phyloP scores from a whole-genome alignment of 2,329 filamentous ascomycete species.

The Paraphaeosphaeria minitans region DNA sequence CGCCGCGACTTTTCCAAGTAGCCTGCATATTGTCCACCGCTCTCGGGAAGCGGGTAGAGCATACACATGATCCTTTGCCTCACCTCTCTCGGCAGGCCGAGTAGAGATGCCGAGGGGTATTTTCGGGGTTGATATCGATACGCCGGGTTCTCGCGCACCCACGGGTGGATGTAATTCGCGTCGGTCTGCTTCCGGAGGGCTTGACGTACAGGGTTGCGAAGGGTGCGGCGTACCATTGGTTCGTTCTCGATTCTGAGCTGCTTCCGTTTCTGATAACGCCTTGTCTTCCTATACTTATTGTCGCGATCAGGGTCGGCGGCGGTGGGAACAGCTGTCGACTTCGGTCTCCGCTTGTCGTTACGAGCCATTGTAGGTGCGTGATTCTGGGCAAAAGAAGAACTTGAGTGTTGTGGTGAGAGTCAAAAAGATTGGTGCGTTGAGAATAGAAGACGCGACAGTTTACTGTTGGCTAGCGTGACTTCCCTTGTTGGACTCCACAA shows the following conservation, averaged over 20 bases:
- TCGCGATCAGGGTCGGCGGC: background rate
- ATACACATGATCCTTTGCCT: slow-evolving; percentile 17
- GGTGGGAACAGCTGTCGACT: no score
- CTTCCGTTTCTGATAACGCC: no score
- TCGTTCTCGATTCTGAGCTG: background rate
- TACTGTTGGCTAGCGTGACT: slow-evolving; percentile 2
- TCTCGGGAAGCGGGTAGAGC: background rate
- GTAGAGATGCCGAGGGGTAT: slow-evolving; percentile 14
- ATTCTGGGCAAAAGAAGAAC: background rate
- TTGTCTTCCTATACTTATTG: background rate
- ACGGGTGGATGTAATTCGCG: slow-evolving; percentile 13
- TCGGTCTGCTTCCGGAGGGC: slow-evolving; percentile 1
- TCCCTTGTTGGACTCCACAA: background rate
- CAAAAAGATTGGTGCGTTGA: background rate
- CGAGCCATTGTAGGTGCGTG: background rate
- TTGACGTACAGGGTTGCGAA: slow-evolving; percentile 8
- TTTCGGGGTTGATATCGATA: background rate
- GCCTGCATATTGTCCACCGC: background rate
- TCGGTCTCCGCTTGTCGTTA: background rate
- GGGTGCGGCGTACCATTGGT: background rate
- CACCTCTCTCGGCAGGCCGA: slow-evolving; percentile 23
- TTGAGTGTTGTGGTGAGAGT: background rate
- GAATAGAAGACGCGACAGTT: background rate
- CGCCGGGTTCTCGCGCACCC: slow-evolving; percentile 12
- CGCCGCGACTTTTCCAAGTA: background rate